These are phyloP conservation scores for Acanthamoeba healyi DNA, from an alignment of 208 protist species.

Conservation along the genomic window DNA sequence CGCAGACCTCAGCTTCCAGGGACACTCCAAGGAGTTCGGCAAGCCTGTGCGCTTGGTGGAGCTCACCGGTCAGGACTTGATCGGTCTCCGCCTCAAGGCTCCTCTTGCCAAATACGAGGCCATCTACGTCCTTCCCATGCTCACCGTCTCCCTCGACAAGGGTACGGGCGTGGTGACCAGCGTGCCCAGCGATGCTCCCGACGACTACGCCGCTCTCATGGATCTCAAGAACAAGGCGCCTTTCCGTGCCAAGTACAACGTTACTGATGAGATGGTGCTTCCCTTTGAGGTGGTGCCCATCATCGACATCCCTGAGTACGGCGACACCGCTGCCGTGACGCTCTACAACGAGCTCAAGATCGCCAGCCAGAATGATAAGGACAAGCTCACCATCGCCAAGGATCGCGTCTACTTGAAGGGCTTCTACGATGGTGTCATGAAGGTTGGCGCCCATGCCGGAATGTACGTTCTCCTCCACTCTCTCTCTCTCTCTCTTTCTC, in stretches of 20 bases:
- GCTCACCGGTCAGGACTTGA: constrained; percentile 94
- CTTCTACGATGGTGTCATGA: constrained; percentile 98
- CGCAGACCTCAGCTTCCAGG: constrained; percentile 96
- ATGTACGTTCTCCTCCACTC: constrained; percentile 70
- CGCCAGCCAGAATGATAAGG: constrained; percentile 95
- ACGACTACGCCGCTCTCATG: constrained; percentile 98
- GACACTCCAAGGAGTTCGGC: constrained; percentile 92
- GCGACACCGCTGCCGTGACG: constrained; percentile 91
- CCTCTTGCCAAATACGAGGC: constrained; percentile 93
- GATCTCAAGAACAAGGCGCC: constrained; percentile 96
- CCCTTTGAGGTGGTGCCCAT: constrained; percentile 96
- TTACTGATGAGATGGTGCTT: constrained; percentile 91
- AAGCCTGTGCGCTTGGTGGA: constrained; percentile 92
- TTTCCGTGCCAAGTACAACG: constrained; percentile 94
- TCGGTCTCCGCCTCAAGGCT: constrained; percentile 96
- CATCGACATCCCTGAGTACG: constrained; percentile 96
- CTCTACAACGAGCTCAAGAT: constrained; percentile 98
- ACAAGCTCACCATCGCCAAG: constrained; percentile 98
- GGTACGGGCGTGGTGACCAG: constrained; percentile 98
- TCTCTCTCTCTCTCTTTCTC: too few species aligned
- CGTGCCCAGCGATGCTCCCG: constrained; percentile 98
- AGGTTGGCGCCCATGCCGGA: constrained; percentile 88
- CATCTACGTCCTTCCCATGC: constrained; percentile 98
- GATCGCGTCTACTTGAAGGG: constrained; percentile 97
- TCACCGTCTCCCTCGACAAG: constrained; percentile 97